Base-by-base conservation (phyloP, 2,329 filamentous ascomycete genomes). In the Penicillium sp. region DNA sequence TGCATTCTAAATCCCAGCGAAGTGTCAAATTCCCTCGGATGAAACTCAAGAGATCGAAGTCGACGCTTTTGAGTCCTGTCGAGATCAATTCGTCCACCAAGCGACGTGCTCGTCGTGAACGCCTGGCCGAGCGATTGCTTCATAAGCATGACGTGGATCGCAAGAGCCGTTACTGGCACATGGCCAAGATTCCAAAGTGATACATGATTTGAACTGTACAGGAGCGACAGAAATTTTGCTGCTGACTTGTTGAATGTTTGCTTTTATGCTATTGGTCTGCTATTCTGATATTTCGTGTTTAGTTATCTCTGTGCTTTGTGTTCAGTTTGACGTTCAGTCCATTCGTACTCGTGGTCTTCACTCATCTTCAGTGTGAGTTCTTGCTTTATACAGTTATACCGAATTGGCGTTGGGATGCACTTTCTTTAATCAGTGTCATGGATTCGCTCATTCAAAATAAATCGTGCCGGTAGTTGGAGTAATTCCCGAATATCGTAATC, bases 41-140 rank as follows among this genome's bases (percentile, higher is more conserved):
- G 16, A 62, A 55, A 51, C 5, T 42, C 29, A 49, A 45, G 37
- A 24, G 42, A 6, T 42, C n/a, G 13, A 24, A 53, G 14, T 5
- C 6, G 2, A n/a, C 4, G 9, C 4, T 9, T n/a, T 14, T 24
- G 19, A 27, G 2, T 24, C 10, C 6, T 26, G 1, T 27, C 14
- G 8, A 11, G 9, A 29, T 71, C 6, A 79, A 65, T 42, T 63
- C 70, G 22, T 73, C 70, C 2, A 71, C 71, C 53, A 75, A 74
- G 50, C 70, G 63, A 47, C 71, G 60, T 3, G 69, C 66, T 10
- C 71, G 74, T 24, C 78, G 57, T 6, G 70, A 71, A 22, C 75
- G 73, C 16, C 71, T 71, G 49, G 74, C 63, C 9, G 74, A 60
- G 11, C 29, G 42, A 24, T 4, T 45, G 7, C 24, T 45, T 46